Conservation (phyloP, 192 early-diverging fungal species). For the Coemansia guatemalensis region DNA sequence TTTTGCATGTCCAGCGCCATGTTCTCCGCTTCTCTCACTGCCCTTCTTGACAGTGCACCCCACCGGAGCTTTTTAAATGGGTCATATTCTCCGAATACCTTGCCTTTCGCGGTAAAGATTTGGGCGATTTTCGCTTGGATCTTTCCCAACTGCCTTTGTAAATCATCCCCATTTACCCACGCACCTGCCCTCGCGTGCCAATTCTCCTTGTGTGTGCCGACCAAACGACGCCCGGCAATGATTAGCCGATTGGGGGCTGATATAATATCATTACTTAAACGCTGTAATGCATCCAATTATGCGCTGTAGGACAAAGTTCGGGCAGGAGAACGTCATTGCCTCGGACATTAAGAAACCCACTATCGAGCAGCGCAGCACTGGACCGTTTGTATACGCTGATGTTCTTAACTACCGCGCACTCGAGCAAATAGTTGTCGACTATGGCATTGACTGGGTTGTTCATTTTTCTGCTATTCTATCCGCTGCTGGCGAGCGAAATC, state of each 20-base stretch:
- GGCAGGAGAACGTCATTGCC: constrained; percentile 62
- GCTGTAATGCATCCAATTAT: background rate
- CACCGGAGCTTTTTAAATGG: background rate
- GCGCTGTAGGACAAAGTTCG: constrained; percentile 54
- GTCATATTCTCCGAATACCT: background rate
- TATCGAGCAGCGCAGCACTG: constrained; percentile 47
- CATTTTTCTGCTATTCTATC: constrained; percentile 66
- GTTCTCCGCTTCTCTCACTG: background rate
- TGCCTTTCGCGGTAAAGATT: background rate
- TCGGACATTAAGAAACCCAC: constrained; percentile 67
- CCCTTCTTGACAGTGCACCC: background rate
- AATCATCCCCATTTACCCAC: constrained; percentile 1
- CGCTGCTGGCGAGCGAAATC: constrained; percentile 68
- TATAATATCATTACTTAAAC: background rate
- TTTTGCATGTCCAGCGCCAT: too few relatives aligned
- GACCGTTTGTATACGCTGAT: constrained; percentile 67
- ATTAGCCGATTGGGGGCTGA: constrained; percentile 1
- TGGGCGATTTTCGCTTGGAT: background rate
- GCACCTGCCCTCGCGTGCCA: constrained; percentile 7
- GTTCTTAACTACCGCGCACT: constrained; percentile 63
- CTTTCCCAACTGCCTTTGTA: background rate
- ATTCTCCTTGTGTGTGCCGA: background rate
- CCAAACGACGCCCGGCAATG: background rate
- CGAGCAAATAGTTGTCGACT: constrained; percentile 64
- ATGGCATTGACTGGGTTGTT: constrained; percentile 67